These are phyloP conservation scores for Leucocoprinus leucothites DNA, from an alignment of 768 basidiomycete species.

Conservation along the genomic window DNA sequence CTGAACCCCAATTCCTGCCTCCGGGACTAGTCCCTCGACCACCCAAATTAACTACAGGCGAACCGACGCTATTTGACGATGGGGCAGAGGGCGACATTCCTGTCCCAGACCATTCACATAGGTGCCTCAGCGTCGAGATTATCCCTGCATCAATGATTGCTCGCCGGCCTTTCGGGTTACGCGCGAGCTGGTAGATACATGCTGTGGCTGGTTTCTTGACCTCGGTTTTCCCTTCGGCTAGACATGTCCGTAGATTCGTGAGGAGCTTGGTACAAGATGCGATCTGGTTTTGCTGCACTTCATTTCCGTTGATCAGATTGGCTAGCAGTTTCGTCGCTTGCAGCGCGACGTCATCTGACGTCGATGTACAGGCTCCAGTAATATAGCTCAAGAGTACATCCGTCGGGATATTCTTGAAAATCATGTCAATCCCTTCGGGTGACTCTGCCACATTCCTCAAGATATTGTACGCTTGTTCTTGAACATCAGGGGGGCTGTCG, in stretches of 20 bases:
- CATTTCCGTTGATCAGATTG: constrained; percentile 63
- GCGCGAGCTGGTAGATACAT: constrained; percentile 57
- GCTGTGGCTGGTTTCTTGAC: constrained; percentile 59
- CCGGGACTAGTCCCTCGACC: constrained; percentile 27
- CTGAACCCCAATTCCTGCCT: constrained; percentile 5
- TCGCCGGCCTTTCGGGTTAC: constrained; percentile 30
- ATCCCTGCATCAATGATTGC: constrained; percentile 39
- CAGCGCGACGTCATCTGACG: constrained; percentile 50
- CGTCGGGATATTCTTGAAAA: constrained; percentile 41
- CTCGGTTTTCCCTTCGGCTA: constrained; percentile 57
- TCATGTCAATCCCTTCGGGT: constrained; percentile 59
- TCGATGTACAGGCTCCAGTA: constrained; percentile 44
- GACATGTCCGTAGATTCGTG: constrained; percentile 47
- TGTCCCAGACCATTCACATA: constrained; percentile 38
- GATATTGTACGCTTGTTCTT: constrained; percentile 71
- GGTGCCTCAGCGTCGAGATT: constrained; percentile 33
- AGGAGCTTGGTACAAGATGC: constrained; percentile 52
- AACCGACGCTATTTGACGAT: constrained; percentile 7
- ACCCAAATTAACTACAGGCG: constrained; percentile 11
- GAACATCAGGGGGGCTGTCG: constrained; percentile 50
- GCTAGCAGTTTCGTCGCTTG: constrained; percentile 63
- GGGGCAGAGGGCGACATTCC: constrained; percentile 9
- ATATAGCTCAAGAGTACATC: constrained; percentile 44
- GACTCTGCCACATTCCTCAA: constrained; percentile 66
- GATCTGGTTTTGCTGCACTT: constrained; percentile 48